Evolutionary conservation across 129 eudicot species (phyloP).

Genomic region (Dittrichia graveolens): DNA sequence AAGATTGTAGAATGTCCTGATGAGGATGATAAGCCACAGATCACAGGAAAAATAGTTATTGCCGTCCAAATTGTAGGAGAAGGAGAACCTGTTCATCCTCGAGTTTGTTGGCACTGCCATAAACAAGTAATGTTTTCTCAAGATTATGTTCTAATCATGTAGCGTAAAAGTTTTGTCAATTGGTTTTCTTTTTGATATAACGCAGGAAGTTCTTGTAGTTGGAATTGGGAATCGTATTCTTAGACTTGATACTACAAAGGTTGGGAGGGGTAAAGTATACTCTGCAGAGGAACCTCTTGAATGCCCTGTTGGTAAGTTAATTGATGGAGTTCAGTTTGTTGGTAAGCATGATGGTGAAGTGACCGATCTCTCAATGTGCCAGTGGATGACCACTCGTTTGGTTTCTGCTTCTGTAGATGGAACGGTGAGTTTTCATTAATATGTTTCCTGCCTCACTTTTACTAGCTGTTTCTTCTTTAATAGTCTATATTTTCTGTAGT

Average conservation of each 20-base stretch:
- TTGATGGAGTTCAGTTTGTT: conserved; percentile 84
- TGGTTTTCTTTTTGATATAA: not conserved
- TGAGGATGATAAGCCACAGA: conserved; percentile 84
- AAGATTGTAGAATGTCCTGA: conserved; percentile 82
- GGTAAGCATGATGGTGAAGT: conserved; percentile 95
- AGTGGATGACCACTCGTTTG: conserved; percentile 96
- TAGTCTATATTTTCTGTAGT: no score
- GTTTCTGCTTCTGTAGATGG: conserved; percentile 94
- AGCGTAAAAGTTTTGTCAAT: not conserved
- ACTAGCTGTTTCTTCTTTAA: no score
- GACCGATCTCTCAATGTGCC: conserved; percentile 92
- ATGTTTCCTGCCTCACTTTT: not conserved
- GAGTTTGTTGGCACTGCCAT: conserved; percentile 98
- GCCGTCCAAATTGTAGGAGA: conserved; percentile 81
- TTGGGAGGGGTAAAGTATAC: conserved; percentile 74
- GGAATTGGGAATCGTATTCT: conserved; percentile 71
- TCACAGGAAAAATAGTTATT: conserved; percentile 61
- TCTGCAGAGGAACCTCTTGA: conserved; percentile 79
- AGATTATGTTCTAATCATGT: not conserved
- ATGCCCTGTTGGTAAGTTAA: conserved; percentile 67
- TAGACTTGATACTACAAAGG: conserved; percentile 80
- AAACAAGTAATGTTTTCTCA: conserved; percentile 56
- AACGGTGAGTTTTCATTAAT: conserved; percentile 51
- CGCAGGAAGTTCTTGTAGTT: conserved; percentile 86
- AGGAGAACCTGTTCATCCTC: conserved; percentile 80